Evolutionary conservation across 1,284 basidiomycete species (phyloP), one percentile per base, ranked within the genome.

Genomic region (Pulveroboletus sp.): DNA sequence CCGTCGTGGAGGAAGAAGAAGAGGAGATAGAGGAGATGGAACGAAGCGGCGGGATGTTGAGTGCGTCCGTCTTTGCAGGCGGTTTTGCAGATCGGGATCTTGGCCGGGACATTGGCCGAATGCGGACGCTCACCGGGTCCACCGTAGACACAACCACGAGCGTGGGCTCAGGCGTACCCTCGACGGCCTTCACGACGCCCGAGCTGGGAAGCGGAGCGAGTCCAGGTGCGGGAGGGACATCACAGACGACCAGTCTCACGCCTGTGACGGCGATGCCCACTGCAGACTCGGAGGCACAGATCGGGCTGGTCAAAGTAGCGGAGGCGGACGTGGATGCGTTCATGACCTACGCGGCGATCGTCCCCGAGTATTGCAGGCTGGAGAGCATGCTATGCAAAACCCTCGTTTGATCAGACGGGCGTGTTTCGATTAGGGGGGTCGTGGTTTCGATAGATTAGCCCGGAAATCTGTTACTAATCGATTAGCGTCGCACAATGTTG

Each of bases 301-400:
- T 88, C 41, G 89, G 89, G 10, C 71, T 91, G 46, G 85, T 82
- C 43, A 91, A 90, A 71, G 86, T 92, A 9, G 89, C 90, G 0
- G 90, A 92, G 60, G 82, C 88, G 21, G 90, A 92, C 66, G 74
- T 84, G 53, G 90, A 91, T 70, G 84, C 89, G 58, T 92, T 90
- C 73, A 82, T 89, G 82, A 82, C 84, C 2, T 92, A 92, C 69
- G 89, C 89, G 13, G 82, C 87, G 37, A 87, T 91, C 65, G 86
- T 91, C n/a, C 86, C 89, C 16, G 89, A 92, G 73, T 91, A 82
- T 69, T 85, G 81, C 71, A 75, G 89, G 47, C 72, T 92, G 61
- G 89, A 91, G 71, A 79, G 81, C 13, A 82, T 91, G 80, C 70
- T 91, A 46, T 79, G 86, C 63, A 89, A 88, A 71, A 75, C 75